Percentiles rank a stretch among this genome's conserved stretches.
phyloP scores from a whole-genome alignment of 768 basidiomycete genomes.

The Sporobolomyces phaffii region DNA sequence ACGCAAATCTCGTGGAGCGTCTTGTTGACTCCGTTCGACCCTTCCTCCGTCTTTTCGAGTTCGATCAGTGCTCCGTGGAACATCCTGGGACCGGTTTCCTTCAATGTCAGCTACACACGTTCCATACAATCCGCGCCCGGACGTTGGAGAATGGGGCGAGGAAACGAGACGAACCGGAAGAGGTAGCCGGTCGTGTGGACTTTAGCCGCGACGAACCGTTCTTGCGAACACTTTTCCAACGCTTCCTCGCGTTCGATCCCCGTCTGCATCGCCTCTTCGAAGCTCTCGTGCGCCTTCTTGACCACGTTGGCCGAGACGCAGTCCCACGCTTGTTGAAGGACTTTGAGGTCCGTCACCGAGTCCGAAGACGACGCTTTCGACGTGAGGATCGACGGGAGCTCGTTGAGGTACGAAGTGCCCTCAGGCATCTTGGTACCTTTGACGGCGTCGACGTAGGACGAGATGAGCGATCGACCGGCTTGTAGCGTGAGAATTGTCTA shows the following conservation, averaged over 20 bases:
- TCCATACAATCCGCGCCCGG: too few species aligned
- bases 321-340: slow-evolving; percentile 48
- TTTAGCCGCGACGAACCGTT: slow-evolving; percentile 50
- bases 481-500: slow-evolving; percentile 41
- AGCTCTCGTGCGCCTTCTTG: slow-evolving; percentile 48
- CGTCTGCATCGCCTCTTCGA: slow-evolving; percentile 43
- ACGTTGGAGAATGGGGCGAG: not conserved
- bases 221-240: slow-evolving; percentile 49
- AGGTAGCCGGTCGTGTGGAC: slow-evolving; percentile 49
- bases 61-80: slow-evolving; percentile 46
- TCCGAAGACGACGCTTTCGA: slow-evolving; percentile 42
- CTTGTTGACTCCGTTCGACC: slow-evolving; percentile 38
- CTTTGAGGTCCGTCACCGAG: slow-evolving; percentile 44
- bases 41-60: slow-evolving; percentile 44
- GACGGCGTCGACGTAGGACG: slow-evolving; percentile 44
- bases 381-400: slow-evolving; percentile 41
- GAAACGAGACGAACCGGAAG: slow-evolving; percentile 42
- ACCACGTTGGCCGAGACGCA: slow-evolving; percentile 49
- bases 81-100: not conserved
- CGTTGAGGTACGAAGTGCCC: slow-evolving; percentile 49
- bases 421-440: slow-evolving; percentile 47
- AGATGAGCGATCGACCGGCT: slow-evolving; percentile 37
- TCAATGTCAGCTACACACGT: too few species aligned
- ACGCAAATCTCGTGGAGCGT: slow-evolving; percentile 46
- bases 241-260: slow-evolving; percentile 49